These are phyloP conservation scores for Geotrichum phurueaensis DNA, from an alignment of 1,139 yeast species.

Conservation along the genomic window DNA sequence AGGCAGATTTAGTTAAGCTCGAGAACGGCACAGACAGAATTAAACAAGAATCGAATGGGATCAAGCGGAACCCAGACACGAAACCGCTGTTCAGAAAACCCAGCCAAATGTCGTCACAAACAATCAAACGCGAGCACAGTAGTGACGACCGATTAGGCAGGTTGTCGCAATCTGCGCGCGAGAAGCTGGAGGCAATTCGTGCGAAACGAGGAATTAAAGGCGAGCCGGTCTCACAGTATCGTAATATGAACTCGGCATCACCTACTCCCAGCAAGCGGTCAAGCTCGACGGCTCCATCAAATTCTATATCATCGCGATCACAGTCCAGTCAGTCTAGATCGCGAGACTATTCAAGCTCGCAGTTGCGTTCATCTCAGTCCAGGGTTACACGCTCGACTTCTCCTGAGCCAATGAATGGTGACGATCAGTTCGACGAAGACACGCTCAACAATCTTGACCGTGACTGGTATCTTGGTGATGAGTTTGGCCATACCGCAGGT, in stretches of 20 bases:
- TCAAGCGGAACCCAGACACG: conserved; percentile 2
- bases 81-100: conserved; percentile 9
- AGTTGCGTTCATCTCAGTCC: not conserved
- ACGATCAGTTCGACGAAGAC: conserved; percentile 17
- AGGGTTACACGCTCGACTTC: not conserved
- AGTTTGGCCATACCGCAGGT: conserved; percentile 34
- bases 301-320: not conserved
- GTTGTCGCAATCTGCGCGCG: conserved; percentile 17
- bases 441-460: conserved; percentile 30
- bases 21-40: not conserved
- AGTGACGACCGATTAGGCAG: conserved; percentile 1
- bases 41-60: not conserved
- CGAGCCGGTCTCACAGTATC: not conserved
- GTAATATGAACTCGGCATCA: not conserved
- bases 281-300: not conserved
- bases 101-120: not conserved
- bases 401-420: not conserved
- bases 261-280: not conserved
- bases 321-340: not conserved
- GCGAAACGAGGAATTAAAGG: conserved; percentile 6
- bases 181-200: conserved; percentile 18
- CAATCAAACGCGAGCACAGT: conserved; percentile 3
- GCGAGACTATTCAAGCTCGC: not conserved
- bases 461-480: conserved; percentile 39
- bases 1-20: not conserved